Base-by-base conservation (phyloP, 371 early-diverging fungal species). In the Mortierella sp. region DNA sequence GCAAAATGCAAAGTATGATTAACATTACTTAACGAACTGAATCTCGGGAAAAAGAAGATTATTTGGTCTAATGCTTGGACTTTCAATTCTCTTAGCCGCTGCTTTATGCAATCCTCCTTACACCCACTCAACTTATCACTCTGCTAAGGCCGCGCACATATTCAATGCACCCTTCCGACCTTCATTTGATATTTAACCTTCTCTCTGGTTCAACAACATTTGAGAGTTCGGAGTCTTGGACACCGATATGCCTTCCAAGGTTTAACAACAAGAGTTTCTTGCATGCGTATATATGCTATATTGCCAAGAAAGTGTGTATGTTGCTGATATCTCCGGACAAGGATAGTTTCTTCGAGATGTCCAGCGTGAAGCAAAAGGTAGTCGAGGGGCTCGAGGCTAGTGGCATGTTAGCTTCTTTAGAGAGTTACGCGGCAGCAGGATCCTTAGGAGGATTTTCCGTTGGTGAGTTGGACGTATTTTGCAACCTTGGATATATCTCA, bases 201-300 rank as follows among this genome's bases (percentile, higher is more conserved):
- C 84, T 96, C 19, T 88, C 90, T 1, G 92, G 93, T 2, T 92
- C 93, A 4, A 90, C 93, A 0, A 91, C 93, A 5, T 92, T 93
- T 63, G 86, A 88, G 28, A 89, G 93, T 58, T 92, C 87, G 15
- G 97, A 97, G 79, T 91, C 93, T 13, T 98, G 97, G 97, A 94
- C 94, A 3, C 98, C 98, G 19, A 87, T 98, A n/a, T 98, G 98
- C 74, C 88, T 97, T 24, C 98, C 98, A 36, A 93, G 91, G 63
- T 95, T 97, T 85, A 96, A 97, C 83, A 87, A 90, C 61, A 88
- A 90, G 75, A 96, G 94, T 3, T 97, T 96, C 77, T 83, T 98
- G 41, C 94, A 97, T 76, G 95, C 95, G 0, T 96, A 97, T 70
- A 91, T 97, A 7, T 93, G 90, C 74, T 96, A 93, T 75, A 86